These are phyloP conservation scores for Calocera viscosa DNA, from an alignment of 768 basidiomycete genomes.

Conservation along the genomic window DNA sequence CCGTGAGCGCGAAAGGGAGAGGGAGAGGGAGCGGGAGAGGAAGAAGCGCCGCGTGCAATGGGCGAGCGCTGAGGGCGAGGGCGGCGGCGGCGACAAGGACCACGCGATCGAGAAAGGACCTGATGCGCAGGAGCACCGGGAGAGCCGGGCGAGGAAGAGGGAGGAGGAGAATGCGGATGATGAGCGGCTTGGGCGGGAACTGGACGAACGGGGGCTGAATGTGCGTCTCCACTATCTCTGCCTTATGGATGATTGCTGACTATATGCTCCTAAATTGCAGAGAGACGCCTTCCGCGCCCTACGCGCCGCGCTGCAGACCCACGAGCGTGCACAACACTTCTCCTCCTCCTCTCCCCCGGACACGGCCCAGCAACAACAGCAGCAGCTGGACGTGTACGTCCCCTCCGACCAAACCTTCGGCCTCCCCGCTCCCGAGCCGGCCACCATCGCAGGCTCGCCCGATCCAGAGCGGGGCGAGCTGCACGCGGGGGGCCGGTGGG, in stretches of 20 bases:
- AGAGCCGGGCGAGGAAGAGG: neutral
- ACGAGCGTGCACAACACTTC: conserved; percentile 15
- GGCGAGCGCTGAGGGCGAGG: neutral
- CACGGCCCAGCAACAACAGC: neutral
- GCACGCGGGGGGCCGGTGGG: neutral
- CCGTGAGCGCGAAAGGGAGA: neutral
- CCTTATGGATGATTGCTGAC: conserved; percentile 28
- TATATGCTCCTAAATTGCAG: conserved; percentile 40
- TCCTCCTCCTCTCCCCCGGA: conserved; percentile 11
- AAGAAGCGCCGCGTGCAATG: neutral
- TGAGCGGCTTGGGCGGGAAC: conserved; percentile 18
- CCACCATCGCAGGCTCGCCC: conserved; percentile 16
- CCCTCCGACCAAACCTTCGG: conserved; percentile 13
- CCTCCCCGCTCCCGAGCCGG: conserved; percentile 8
- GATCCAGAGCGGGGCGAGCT: conserved; percentile 8
- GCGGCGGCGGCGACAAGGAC: neutral
- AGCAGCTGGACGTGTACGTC: neutral
- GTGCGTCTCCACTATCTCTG: conserved; percentile 29
- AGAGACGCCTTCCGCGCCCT: conserved; percentile 34
- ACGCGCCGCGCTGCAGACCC: conserved; percentile 9
- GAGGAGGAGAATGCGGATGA: neutral
- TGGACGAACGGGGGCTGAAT: conserved; percentile 45
- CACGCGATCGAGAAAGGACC: neutral
- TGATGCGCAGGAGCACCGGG: neutral
- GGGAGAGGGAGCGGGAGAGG: neutral